Conservation (phyloP, 2,329 filamentous ascomycete species). For the Fusarium pseudoanthophilum region DNA sequence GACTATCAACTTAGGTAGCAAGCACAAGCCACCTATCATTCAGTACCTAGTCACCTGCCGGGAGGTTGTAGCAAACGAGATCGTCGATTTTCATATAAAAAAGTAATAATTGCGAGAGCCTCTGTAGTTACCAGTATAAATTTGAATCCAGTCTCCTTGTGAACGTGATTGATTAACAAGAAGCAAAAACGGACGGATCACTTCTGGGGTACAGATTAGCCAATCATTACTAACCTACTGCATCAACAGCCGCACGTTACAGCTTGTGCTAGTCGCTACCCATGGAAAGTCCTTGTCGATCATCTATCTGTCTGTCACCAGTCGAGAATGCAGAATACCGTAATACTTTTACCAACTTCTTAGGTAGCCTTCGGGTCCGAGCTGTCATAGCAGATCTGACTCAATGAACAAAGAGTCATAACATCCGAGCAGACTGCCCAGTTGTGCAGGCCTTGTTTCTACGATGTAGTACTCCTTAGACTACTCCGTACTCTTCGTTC, state of each 20-base stretch:
- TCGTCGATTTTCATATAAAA: constrained; percentile 10
- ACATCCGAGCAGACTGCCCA: background rate
- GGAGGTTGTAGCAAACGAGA: constrained; percentile 9
- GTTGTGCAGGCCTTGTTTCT: background rate
- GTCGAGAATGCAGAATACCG: background rate
- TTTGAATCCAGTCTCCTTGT: background rate
- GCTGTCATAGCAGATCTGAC: background rate
- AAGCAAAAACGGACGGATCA: constrained; percentile 3
- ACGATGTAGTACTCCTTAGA: background rate
- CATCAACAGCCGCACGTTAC: constrained; percentile 32
- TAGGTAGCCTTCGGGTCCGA: background rate
- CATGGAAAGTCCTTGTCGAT: constrained; percentile 37
- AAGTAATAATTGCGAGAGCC: background rate
- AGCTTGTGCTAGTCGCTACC: constrained; percentile 24
- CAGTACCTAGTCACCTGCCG: constrained; percentile 8
- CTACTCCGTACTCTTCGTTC: background rate
- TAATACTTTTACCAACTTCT: background rate
- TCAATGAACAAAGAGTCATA: background rate
- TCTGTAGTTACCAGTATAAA: background rate
- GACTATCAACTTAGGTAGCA: constrained; percentile 4
- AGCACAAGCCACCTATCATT: background rate
- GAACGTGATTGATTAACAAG: background rate
- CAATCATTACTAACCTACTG: background rate
- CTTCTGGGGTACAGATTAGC: constrained; percentile 9
- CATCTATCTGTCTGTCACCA: constrained; percentile 25